These are phyloP conservation scores for Pyrus betulifolia DNA, from an alignment of 306 rosid genomes.

Conservation along the genomic window DNA sequence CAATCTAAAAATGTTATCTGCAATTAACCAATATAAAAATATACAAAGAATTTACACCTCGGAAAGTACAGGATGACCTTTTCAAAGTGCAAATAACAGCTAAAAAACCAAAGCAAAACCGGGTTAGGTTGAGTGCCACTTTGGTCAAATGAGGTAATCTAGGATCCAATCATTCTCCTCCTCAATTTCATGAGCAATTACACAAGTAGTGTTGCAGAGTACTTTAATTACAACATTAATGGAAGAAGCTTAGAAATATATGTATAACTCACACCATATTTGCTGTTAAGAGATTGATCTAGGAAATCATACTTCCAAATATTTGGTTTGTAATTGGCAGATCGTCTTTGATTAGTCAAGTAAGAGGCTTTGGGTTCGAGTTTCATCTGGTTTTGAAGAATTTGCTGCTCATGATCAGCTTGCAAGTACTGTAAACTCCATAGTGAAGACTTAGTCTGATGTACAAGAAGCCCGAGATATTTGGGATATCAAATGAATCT, in stretches of 20 bases:
- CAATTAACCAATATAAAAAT: no score
- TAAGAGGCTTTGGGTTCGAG: background rate
- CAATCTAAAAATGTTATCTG: no score
- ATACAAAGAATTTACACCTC: no score
- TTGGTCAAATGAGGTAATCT: conserved; percentile 27
- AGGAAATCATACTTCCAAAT: conserved; percentile 44
- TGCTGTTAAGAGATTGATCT: conserved; percentile 26
- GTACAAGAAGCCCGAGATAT: background rate
- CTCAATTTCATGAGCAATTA: conserved; percentile 42
- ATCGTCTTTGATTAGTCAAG: conserved; percentile 16
- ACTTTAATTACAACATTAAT: conserved; percentile 1
- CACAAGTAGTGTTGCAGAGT: conserved; percentile 31
- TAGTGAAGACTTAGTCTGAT: background rate
- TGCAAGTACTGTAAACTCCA: background rate
- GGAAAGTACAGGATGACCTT: no score
- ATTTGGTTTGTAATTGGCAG: conserved; percentile 51
- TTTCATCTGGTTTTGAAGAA: background rate
- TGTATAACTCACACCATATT: conserved; percentile 29
- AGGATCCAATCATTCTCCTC: conserved; percentile 22
- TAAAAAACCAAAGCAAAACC: no score
- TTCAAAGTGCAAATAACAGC: no score
- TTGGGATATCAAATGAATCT: background rate
- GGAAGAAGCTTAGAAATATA: background rate
- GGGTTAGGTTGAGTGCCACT: conserved; percentile 20
- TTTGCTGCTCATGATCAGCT: background rate